A percentile compares a stretch with the other conserved stretches of the same genome.
phyloP scores from a whole-genome alignment of 305 asterid genomes.

The Fraxinus dipetala region DNA sequence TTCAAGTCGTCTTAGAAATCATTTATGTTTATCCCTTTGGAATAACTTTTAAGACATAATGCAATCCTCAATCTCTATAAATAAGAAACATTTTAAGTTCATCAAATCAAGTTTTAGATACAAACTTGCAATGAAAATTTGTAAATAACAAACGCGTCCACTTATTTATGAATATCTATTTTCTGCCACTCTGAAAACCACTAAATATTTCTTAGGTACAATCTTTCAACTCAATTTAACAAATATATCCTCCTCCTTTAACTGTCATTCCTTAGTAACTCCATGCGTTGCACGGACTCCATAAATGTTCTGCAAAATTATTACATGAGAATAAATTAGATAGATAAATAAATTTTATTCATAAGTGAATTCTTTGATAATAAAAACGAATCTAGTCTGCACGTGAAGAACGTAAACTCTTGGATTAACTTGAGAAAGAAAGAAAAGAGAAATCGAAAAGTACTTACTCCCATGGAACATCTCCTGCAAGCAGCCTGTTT shows the following conservation, averaged over 20 bases:
- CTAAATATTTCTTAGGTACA: not conserved
- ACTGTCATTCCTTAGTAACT: slow-evolving; percentile 37
- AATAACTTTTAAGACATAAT: not conserved
- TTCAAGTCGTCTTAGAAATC: not conserved
- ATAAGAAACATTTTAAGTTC: not conserved
- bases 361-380: not conserved
- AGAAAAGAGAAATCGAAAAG: not conserved
- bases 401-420: not conserved
- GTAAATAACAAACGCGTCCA: not conserved
- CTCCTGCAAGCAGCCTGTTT: slow-evolving; percentile 62
- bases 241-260: slow-evolving; percentile 1
- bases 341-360: not conserved
- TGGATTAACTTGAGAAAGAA: not conserved
- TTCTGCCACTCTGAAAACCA: not conserved
- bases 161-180: not conserved
- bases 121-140: not conserved
- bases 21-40: not conserved
- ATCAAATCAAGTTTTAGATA: not conserved
- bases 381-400: not conserved
- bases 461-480: slow-evolving; percentile 64
- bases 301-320: slow-evolving; percentile 43
- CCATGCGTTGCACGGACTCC: slow-evolving; percentile 47
- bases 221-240: not conserved
- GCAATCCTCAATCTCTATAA: not conserved
- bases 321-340: not conserved